These are phyloP conservation scores for Udeniomyces megalosporus DNA, from an alignment of 768 basidiomycete genomes.

Conservation along the genomic window DNA sequence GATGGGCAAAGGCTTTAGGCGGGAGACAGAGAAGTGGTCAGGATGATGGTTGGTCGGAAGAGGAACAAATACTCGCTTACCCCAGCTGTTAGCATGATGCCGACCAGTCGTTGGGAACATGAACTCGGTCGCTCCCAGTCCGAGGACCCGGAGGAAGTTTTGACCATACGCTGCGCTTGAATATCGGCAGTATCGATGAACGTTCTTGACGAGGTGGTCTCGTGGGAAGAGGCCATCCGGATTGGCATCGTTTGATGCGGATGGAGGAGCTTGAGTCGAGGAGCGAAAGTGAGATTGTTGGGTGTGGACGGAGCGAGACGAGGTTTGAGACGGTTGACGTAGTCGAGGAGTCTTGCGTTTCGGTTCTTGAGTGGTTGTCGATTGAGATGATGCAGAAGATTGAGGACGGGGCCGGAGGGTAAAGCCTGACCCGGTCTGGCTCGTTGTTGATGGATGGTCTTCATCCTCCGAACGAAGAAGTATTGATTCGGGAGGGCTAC, in stretches of 20 bases:
- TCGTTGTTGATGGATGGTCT: no score
- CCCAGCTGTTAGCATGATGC: slow-evolving; percentile 27
- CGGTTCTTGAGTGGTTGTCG: neutral
- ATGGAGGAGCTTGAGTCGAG: slow-evolving; percentile 10
- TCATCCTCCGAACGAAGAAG: no score
- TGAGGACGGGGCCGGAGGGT: no score
- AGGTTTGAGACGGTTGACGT: neutral
- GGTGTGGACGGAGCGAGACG: neutral
- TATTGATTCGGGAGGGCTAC: no score
- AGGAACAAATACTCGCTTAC: neutral
- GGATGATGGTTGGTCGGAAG: neutral
- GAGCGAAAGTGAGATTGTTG: slow-evolving; percentile 4
- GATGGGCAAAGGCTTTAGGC: slow-evolving; percentile 25
- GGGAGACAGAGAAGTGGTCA: slow-evolving; percentile 10
- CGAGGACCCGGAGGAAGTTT: slow-evolving; percentile 28
- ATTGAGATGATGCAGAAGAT: neutral
- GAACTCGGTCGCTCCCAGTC: slow-evolving; percentile 23
- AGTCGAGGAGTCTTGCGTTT: neutral
- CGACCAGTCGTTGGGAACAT: slow-evolving; percentile 27
- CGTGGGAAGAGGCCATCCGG: slow-evolving; percentile 10
- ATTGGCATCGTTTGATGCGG: neutral
- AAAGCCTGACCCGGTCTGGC: no score
- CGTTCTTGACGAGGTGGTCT: slow-evolving; percentile 14
- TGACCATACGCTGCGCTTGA: slow-evolving; percentile 19
- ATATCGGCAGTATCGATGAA: slow-evolving; percentile 15